These are phyloP conservation scores for Saccharum hybrid DNA, from an alignment of 202 grass and related monocot species.

Conservation along the genomic window DNA sequence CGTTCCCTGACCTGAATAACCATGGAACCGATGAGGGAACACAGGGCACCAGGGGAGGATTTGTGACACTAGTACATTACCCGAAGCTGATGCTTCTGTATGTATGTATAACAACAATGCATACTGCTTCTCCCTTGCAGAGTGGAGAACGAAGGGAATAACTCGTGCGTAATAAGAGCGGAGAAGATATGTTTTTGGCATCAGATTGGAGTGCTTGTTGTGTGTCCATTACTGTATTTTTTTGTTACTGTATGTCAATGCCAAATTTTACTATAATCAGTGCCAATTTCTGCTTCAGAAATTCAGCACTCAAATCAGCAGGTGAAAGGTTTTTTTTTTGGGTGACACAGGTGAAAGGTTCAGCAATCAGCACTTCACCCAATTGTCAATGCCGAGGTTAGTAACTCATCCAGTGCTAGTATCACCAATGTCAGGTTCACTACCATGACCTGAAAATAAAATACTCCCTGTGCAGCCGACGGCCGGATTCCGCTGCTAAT, in stretches of 20 bases:
- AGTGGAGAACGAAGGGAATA: conserved; percentile 38
- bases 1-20: conserved; percentile 57
- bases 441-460: not conserved
- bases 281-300: not conserved
- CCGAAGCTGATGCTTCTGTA: conserved; percentile 52
- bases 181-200: conserved; percentile 18
- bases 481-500: not conserved
- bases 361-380: not conserved
- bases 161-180: conserved; percentile 39
- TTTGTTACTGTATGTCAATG: not conserved
- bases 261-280: not conserved
- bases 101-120: conserved; percentile 52
- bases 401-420: not conserved
- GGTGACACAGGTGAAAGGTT: not conserved
- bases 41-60: conserved; percentile 18
- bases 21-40: conserved; percentile 33
- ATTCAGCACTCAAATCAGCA: not conserved
- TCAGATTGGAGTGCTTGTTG: conserved; percentile 18
- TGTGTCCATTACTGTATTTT: not conserved
- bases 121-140: conserved; percentile 51
- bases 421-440: not conserved
- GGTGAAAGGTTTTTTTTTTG: not conserved
- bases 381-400: not conserved
- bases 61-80: conserved; percentile 30
- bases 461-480: not conserved